These are phyloP conservation scores for Vairimorpha ceranae DNA, from an alignment of 371 early-diverging fungal genomes.

Conservation along the genomic window DNA sequence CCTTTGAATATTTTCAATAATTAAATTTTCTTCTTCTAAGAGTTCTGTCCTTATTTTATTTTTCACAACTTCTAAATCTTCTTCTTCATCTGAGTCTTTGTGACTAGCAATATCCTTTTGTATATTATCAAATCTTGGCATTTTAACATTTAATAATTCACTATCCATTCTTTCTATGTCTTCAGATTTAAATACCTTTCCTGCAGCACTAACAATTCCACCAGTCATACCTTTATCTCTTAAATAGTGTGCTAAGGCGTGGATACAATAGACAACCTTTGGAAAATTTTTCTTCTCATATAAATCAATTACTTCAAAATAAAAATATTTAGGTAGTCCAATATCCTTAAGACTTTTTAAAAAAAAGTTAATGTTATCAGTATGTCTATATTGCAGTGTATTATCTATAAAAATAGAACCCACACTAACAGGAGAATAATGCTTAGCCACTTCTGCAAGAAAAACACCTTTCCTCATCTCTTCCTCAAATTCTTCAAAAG, in stretches of 20 bases:
- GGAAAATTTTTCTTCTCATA: conserved; percentile 98
- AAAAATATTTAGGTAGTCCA: conserved; percentile 77
- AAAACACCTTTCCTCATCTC: conserved; percentile 82
- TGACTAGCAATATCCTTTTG: not conserved
- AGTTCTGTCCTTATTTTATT: not conserved
- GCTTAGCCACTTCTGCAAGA: conserved; percentile 77
- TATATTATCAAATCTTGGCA: conserved; percentile 54
- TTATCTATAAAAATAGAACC: conserved; percentile 73
- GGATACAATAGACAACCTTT: conserved; percentile 95
- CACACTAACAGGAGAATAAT: conserved; percentile 74
- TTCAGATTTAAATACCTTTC: conserved; percentile 51
- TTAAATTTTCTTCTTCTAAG: conserved; percentile 1
- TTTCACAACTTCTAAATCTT: conserved; percentile 4
- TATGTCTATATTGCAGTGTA: conserved; percentile 81
- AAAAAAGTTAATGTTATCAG: conserved; percentile 93
- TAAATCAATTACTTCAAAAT: conserved; percentile 91
- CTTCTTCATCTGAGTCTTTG: not conserved
- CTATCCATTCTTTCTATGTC: conserved; percentile 50
- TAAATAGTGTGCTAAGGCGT: conserved; percentile 75
- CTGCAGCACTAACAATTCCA: conserved; percentile 49
- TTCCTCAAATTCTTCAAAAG: conserved; percentile 70
- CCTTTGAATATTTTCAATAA: not conserved
- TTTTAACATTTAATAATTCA: conserved; percentile 50
- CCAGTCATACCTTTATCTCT: conserved; percentile 35
- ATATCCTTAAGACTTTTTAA: conserved; percentile 72